Conservation (phyloP, 169 alveolate species). For the Cryptosporidium bovis region DNA sequence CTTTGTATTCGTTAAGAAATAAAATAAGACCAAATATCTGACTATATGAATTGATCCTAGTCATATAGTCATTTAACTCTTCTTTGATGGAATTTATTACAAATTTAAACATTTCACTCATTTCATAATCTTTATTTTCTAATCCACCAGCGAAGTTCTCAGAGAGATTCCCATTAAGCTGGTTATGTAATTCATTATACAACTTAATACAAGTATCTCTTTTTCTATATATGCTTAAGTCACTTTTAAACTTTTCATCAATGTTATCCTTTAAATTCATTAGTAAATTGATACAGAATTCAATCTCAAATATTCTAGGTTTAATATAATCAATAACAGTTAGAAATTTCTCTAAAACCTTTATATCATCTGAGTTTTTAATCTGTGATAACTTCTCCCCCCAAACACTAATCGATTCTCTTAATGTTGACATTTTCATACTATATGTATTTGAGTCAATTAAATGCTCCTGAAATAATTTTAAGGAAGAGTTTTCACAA, state of each 20-base stretch:
- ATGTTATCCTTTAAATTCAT: background rate
- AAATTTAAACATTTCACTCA: constrained; percentile 2
- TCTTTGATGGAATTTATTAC: constrained; percentile 9
- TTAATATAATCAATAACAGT: constrained; percentile 17
- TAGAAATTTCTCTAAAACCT: constrained; percentile 1
- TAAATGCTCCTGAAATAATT: background rate
- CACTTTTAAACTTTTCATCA: background rate
- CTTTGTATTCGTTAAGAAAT: constrained; percentile 3
- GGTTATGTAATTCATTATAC: constrained; percentile 9
- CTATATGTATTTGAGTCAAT: constrained; percentile 22
- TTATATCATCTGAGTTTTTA: constrained; percentile 24
- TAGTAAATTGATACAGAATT: constrained; percentile 54
- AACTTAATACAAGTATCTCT: background rate
- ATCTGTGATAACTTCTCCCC: background rate
- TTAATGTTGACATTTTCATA: constrained; percentile 31
- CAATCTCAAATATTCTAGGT: constrained; percentile 21
- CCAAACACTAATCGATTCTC: constrained; percentile 38
- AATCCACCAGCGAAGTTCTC: background rate
- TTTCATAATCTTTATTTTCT: background rate
- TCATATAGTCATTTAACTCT: background rate
- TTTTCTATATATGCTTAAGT: background rate
- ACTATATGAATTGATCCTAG: constrained; percentile 3
- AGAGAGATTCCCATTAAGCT: constrained; percentile 8
- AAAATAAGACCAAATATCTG: constrained; percentile 26
- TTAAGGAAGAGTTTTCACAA: constrained; percentile 46